phyloP scores from a whole-genome alignment of 2,329 filamentous ascomycete genomes.

The Chaetomium globosum region DNA sequence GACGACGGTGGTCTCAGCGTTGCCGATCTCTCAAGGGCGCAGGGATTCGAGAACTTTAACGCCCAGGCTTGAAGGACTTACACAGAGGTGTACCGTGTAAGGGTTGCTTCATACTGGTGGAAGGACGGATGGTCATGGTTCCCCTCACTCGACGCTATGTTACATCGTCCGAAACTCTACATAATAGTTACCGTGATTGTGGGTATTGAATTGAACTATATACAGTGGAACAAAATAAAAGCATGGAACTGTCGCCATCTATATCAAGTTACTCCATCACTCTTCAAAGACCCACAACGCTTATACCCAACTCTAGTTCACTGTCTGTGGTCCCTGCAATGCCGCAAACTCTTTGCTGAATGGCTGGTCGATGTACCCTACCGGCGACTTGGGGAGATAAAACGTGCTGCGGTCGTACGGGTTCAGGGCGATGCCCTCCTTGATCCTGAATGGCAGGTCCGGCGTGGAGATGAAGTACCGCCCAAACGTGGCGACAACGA shows the following conservation, averaged over 20 bases:
- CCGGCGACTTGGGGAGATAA: constrained; percentile 43
- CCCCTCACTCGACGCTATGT: neutral
- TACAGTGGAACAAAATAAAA: too few relatives aligned
- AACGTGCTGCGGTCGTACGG: constrained; percentile 46
- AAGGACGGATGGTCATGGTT: neutral
- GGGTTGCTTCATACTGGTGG: neutral
- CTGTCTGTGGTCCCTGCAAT: constrained; percentile 23
- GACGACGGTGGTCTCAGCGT: constrained; percentile 64
- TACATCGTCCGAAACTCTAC: neutral
- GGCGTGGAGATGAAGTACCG: constrained; percentile 50
- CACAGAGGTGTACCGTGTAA: neutral
- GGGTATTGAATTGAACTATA: neutral
- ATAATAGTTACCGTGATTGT: neutral
- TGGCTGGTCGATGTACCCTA: constrained; percentile 47
- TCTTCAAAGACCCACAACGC: neutral
- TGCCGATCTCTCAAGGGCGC: constrained; percentile 62
- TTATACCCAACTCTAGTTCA: neutral
- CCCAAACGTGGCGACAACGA: constrained; percentile 46
- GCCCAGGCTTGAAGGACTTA: constrained; percentile 31
- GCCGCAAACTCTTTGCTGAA: constrained; percentile 41
- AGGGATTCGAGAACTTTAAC: constrained; percentile 66
- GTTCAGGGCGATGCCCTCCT: constrained; percentile 43
- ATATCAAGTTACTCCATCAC: neutral
- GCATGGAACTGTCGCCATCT: neutral
- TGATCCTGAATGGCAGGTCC: constrained; percentile 48